A percentile compares a stretch with the other conserved stretches of the same genome.
phyloP scores from a whole-genome alignment of 345 rosid genomes.

The Euphorbia lathyris region DNA sequence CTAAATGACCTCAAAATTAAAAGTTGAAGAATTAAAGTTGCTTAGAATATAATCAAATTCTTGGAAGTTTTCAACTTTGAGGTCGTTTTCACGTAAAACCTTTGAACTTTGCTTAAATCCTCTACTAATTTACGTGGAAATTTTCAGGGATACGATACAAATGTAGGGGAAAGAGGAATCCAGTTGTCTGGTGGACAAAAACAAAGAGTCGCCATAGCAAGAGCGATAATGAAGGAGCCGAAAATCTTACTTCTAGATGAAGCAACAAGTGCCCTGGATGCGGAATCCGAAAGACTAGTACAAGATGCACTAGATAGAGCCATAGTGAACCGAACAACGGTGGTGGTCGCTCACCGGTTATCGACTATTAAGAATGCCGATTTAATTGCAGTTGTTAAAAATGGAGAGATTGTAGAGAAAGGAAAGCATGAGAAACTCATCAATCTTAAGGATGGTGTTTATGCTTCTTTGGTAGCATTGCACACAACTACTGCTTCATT shows the following conservation, averaged over 20 bases:
- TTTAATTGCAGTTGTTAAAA: conserved; percentile 16
- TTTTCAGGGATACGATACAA: conserved; percentile 22
- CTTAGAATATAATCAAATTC: too few species aligned
- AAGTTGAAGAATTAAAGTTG: too few species aligned
- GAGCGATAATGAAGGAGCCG: conserved; percentile 18
- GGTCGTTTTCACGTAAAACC: too few species aligned
- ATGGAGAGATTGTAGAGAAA: conserved; percentile 23
- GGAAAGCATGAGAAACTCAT: conserved; percentile 14
- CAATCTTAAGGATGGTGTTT: conserved; percentile 11
- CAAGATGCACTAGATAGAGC: conserved; percentile 21
- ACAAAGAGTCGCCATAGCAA: conserved; percentile 20
- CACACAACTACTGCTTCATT: too few species aligned
- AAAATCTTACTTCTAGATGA: conserved; percentile 21
- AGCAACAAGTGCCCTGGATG: conserved; percentile 23
- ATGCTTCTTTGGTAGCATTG: conserved; percentile 20
- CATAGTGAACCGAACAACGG: conserved; percentile 15
- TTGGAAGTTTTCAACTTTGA: too few species aligned
- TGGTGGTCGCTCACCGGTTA: conserved; percentile 17
- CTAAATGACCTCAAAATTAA: too few species aligned
- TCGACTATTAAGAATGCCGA: conserved; percentile 22
- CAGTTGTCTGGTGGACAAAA: conserved; percentile 23
- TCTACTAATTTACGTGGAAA: too few species aligned
- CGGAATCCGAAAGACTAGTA: conserved; percentile 21
- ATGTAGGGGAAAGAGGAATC: conserved; percentile 13
- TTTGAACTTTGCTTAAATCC: too few species aligned